Percentiles rank a stretch among this genome's conserved stretches.
Conservation (phyloP, 495 filamentous ascomycete species). For the Venustampulla echinocandica region DNA sequence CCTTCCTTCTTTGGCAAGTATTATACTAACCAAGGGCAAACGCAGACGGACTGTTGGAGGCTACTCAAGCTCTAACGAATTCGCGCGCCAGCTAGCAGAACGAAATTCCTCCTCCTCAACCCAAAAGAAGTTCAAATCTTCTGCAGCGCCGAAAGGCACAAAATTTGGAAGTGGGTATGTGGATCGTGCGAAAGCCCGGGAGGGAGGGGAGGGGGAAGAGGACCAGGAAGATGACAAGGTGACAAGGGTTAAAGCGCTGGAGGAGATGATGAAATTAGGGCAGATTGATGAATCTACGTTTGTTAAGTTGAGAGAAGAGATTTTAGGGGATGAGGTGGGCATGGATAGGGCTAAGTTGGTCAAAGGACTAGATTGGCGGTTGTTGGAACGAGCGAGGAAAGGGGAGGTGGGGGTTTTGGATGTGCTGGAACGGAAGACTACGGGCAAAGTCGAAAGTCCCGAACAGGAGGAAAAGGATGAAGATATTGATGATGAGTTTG, state of each 20-base stretch:
- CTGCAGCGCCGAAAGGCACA: slow-evolving; percentile 74
- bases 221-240: slow-evolving; percentile 58
- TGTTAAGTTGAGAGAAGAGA: slow-evolving; percentile 60
- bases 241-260: slow-evolving; percentile 62
- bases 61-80: slow-evolving; percentile 49
- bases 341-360: slow-evolving; percentile 72
- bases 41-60: slow-evolving; percentile 58
- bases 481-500: slow-evolving; percentile 71
- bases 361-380: slow-evolving; percentile 80
- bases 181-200: slow-evolving; percentile 61
- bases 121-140: slow-evolving; percentile 64
- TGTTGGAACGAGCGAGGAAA: slow-evolving; percentile 62
- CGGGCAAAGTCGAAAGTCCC: slow-evolving; percentile 19
- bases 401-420: slow-evolving; percentile 51
- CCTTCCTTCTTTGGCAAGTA: background rate
- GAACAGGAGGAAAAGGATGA: slow-evolving; percentile 27
- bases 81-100: slow-evolving; percentile 79
- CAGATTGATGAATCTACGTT: slow-evolving; percentile 72
- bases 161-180: slow-evolving; percentile 72
- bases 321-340: slow-evolving; percentile 62
- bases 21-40: background rate
- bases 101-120: slow-evolving; percentile 43
- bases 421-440: slow-evolving; percentile 37
- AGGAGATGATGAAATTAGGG: slow-evolving; percentile 72
- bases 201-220: slow-evolving; percentile 34